Base-by-base conservation (phyloP, 495 filamentous ascomycete species). In the Penicilliopsis zonata region DNA sequence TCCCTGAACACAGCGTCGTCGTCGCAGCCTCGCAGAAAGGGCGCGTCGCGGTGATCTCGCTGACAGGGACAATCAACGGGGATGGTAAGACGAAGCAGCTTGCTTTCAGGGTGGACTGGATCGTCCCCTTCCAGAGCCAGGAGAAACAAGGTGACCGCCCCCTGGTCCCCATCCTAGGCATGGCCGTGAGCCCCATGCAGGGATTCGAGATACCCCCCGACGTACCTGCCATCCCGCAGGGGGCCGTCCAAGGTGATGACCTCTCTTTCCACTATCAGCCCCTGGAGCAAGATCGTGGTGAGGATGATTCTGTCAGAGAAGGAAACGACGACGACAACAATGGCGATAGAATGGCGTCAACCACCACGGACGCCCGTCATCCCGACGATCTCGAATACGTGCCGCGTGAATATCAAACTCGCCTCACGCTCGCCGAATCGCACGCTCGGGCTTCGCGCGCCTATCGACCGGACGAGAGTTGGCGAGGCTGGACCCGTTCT, bases 1-100 rank as follows among this genome's bases (percentile, higher is more conserved):
- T 95, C 16, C 82, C 82, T 0, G 81, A 90, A 36, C 65, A 92
- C 12, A 81, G 74, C 4, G 59, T 95, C 18, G 71, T 93, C 3
- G 57, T 87, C 6, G 68, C 78, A 0, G 87, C 72, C 5, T 79
- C 78, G 3, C 72, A 82, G 28, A 71, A 67, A 31, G 90, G 90
- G 10, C 72, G 80, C 7, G 83, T 78, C 7, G 81, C 72, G 1
- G 57, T 96, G 2, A 57, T 94, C 21, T 72, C 78, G 1, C 60
- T 88, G 17, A 88, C 82, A 2, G 50, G 63, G 38, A 48, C 55
- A 23, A 34, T 57, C 22, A 34, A 46, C 3, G 55, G 57, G 14
- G 4, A 27, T 3, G 5, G 14, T n/a, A n/a, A n/a, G n/a, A n/a
- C n/a, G n/a, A n/a, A n/a, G n/a, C n/a, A n/a, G 2, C 42, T 50